Conservation (phyloP, 768 basidiomycete species). For the Tremella mesenterica region DNA sequence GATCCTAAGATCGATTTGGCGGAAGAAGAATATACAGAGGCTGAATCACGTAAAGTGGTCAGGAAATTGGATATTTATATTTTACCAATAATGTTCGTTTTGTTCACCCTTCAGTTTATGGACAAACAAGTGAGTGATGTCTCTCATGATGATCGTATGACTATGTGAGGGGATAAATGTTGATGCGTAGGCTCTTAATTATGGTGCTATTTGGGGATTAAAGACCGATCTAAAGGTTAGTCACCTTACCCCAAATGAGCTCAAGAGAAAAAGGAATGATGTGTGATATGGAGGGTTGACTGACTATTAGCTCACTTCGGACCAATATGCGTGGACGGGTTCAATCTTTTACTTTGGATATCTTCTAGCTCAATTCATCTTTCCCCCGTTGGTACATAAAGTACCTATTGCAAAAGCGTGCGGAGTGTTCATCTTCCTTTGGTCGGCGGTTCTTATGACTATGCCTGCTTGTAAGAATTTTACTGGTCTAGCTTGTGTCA, state of each 20-base stretch:
- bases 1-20: slow-evolving; percentile 11
- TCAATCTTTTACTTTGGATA: background rate
- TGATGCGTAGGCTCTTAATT: background rate
- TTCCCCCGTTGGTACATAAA: background rate
- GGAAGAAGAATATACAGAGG: slow-evolving; percentile 15
- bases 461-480: slow-evolving; percentile 15
- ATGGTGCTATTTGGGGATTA: background rate
- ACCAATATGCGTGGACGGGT: background rate
- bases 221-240: background rate
- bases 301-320: background rate
- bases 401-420: background rate
- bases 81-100: background rate
- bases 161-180: too few species aligned
- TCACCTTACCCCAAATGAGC: background rate
- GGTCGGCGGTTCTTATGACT: background rate
- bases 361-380: background rate
- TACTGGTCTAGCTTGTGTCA: slow-evolving; percentile 6
- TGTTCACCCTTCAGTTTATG: slow-evolving; percentile 1
- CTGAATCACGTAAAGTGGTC: slow-evolving; percentile 7
- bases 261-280: background rate
- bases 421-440: background rate
- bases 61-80: slow-evolving; percentile 5
- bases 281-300: background rate
- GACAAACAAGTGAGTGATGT: too few species aligned
- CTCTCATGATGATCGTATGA: too few species aligned